These are phyloP conservation scores for Paecilomyces sp. DNA, from an alignment of 2,329 filamentous ascomycete genomes.

Conservation along the genomic window DNA sequence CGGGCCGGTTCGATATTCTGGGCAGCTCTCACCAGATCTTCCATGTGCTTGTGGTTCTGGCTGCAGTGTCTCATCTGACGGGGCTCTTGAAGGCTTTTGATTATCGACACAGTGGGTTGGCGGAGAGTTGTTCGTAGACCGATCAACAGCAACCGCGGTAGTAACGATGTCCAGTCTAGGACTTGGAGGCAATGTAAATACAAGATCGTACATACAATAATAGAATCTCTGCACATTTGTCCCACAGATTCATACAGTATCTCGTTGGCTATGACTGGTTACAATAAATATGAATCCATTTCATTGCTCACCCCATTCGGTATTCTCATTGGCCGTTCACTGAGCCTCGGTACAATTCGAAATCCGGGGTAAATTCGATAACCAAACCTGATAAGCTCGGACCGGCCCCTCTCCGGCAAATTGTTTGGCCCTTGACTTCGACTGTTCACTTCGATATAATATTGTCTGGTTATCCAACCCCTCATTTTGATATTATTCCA, in stretches of 20 bases:
- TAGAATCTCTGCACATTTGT: neutral
- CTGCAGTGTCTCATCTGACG: slow-evolving; percentile 72
- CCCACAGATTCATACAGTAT: neutral
- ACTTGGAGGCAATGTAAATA: neutral
- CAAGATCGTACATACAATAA: neutral
- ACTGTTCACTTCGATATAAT: no score
- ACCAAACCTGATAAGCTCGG: neutral
- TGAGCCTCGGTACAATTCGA: neutral
- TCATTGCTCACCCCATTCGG: neutral
- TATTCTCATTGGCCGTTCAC: neutral
- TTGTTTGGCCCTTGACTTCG: no score
- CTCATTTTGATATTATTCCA: no score
- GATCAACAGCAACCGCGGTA: slow-evolving; percentile 3
- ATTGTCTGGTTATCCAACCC: no score
- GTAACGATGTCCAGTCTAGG: neutral
- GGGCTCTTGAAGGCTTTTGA: slow-evolving; percentile 82
- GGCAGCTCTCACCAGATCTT: slow-evolving; percentile 96
- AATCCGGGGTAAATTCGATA: neutral
- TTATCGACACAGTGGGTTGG: slow-evolving; percentile 62
- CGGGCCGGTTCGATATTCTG: slow-evolving; percentile 80
- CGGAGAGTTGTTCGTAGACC: slow-evolving; percentile 39
- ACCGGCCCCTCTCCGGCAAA: no score
- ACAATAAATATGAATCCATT: neutral
- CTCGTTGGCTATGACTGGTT: neutral
- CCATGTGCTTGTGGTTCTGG: slow-evolving; percentile 78